Conservation (phyloP, 257 asterid genomes). For the Penstemon eatonii region DNA sequence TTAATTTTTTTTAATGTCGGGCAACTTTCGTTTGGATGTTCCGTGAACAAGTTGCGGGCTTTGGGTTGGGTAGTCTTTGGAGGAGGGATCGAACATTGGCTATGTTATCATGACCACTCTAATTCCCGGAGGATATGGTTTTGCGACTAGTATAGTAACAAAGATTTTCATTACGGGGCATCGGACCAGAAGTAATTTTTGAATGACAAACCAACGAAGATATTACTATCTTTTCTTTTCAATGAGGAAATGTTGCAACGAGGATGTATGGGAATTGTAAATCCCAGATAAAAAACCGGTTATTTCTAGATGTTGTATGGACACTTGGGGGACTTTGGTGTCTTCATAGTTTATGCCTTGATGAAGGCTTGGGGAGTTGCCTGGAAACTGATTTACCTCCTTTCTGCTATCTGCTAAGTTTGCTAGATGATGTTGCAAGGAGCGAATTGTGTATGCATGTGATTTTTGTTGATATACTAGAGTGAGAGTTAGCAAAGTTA, state of each 20-base stretch:
- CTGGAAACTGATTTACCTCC: conserved; percentile 5
- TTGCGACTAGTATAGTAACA: too few species aligned
- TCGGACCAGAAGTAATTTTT: not conserved
- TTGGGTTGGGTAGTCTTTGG: too few species aligned
- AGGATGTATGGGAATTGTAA: not conserved
- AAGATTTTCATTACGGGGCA: too few species aligned
- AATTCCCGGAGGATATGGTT: too few species aligned
- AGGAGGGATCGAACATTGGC: too few species aligned
- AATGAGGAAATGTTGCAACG: not conserved
- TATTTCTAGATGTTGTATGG: not conserved
- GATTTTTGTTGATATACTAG: not conserved
- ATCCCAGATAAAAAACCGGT: not conserved
- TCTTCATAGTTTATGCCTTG: not conserved
- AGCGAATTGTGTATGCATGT: conserved; percentile 9
- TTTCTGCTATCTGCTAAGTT: not conserved
- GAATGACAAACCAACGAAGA: not conserved
- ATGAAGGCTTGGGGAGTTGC: conserved; percentile 5
- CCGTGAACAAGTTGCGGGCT: too few species aligned
- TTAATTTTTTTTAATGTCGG: too few species aligned
- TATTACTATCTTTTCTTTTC: not conserved
- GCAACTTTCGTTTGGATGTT: too few species aligned
- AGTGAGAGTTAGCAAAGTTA: not conserved
- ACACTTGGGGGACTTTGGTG: not conserved
- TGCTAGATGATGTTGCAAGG: not conserved
- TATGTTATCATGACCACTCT: too few species aligned